Evolutionary conservation across 108 stramenopile species (phyloP).

Genomic region (Chaetoceros tenuissimus): DNA sequence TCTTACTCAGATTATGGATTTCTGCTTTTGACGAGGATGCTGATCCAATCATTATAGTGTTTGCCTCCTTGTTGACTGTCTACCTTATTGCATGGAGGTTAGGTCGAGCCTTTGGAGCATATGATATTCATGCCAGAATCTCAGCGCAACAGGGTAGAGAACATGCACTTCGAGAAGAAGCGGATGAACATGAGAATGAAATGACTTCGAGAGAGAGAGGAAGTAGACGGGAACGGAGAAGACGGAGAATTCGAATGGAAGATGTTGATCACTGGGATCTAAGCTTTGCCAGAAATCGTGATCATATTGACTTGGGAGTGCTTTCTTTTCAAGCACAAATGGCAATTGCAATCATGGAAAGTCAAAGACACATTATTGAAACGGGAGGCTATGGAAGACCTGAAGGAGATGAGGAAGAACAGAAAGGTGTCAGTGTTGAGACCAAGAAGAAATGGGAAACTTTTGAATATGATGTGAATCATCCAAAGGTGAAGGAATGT

Average conservation of each 20-base stretch:
- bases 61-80: slow-evolving; percentile 20
- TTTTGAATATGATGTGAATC: slow-evolving; percentile 33
- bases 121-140: slow-evolving; percentile 19
- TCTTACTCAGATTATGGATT: slow-evolving; percentile 40
- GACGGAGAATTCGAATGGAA: no score
- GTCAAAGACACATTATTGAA: slow-evolving; percentile 77
- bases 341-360: slow-evolving; percentile 85
- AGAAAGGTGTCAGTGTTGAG: slow-evolving; percentile 65
- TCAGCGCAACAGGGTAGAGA: no score
- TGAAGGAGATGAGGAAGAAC: slow-evolving; percentile 24
- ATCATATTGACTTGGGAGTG: slow-evolving; percentile 47
- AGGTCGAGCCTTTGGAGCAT: slow-evolving; percentile 14
- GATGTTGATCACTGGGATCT: neutral
- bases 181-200: no score
- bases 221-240: no score
- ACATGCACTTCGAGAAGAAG: no score
- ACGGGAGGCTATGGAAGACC: slow-evolving; percentile 71
- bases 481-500: neutral
- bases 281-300: slow-evolving; percentile 17
- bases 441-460: slow-evolving; percentile 56
- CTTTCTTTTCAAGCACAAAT: slow-evolving; percentile 85
- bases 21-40: slow-evolving; percentile 25
- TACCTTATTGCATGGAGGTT: slow-evolving; percentile 26
- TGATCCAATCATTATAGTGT: slow-evolving; percentile 15
- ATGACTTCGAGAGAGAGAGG: no score